Percentiles rank a stretch among this genome's conserved stretches.
phyloP scores from a whole-genome alignment of 2,329 filamentous ascomycete species.

The Pezicula neosporulosa region DNA sequence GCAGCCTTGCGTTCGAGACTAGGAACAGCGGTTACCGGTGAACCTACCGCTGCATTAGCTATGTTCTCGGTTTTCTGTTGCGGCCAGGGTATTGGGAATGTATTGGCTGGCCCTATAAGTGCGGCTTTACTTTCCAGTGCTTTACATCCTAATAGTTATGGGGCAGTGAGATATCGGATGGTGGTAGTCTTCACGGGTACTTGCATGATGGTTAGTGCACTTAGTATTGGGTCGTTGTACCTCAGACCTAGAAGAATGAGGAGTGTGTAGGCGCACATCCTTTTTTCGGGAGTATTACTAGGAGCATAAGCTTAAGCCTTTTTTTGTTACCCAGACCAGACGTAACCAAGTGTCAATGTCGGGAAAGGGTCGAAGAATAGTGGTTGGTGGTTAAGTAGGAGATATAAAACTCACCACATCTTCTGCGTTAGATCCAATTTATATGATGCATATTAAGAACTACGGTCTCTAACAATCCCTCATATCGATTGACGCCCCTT shows the following conservation, averaged over 20 bases:
- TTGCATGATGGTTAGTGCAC: constrained; percentile 16
- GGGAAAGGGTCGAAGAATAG: too few relatives aligned
- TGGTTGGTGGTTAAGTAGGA: too few relatives aligned
- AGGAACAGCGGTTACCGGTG: constrained; percentile 26
- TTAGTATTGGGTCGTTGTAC: constrained; percentile 11
- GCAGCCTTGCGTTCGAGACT: constrained; percentile 43
- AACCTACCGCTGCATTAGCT: constrained; percentile 22
- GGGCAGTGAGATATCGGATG: constrained; percentile 13
- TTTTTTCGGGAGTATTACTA: too few relatives aligned
- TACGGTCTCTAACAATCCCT: too few relatives aligned
- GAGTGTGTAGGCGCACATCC: background rate
- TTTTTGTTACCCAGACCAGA: too few relatives aligned
- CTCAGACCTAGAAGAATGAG: background rate
- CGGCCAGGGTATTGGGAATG: constrained; percentile 29
- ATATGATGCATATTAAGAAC: too few relatives aligned
- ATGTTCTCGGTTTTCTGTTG: constrained; percentile 28
- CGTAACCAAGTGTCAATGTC: too few relatives aligned
- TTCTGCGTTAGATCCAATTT: too few relatives aligned
- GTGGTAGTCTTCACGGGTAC: constrained; percentile 20
- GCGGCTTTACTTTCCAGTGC: constrained; percentile 18
- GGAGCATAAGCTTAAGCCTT: too few relatives aligned
- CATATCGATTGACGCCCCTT: too few relatives aligned
- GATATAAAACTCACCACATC: too few relatives aligned
- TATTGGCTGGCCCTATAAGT: constrained; percentile 28
- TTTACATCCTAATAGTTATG: constrained; percentile 11